Conservation (phyloP, 1,284 basidiomycete genomes). For the Pholiota adiposa region DNA sequence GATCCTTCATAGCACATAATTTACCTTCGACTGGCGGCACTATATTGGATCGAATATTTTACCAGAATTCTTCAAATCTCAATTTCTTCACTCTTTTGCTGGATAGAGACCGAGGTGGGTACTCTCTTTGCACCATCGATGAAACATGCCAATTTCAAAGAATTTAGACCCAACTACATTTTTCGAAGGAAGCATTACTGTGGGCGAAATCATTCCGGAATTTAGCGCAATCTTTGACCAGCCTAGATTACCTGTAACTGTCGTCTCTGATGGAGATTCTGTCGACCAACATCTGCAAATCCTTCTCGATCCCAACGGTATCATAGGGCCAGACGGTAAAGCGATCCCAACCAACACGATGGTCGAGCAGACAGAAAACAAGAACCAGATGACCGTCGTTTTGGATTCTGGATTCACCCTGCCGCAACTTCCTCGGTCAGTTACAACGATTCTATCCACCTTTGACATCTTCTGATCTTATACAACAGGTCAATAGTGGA, state of each 20-base stretch:
- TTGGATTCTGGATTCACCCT: slow-evolving; percentile 72
- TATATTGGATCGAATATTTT: slow-evolving; percentile 66
- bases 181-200: slow-evolving; percentile 51
- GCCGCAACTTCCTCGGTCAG: slow-evolving; percentile 63
- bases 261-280: slow-evolving; percentile 30
- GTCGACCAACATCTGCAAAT: slow-evolving; percentile 57
- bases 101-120: slow-evolving; percentile 43
- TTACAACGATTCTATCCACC: neutral
- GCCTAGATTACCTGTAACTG: slow-evolving; percentile 46
- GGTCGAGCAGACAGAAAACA: slow-evolving; percentile 45
- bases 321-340: slow-evolving; percentile 53
- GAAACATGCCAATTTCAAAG: neutral
- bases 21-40: slow-evolving; percentile 44
- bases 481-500: slow-evolving; percentile 50
- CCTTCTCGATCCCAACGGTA: slow-evolving; percentile 50
- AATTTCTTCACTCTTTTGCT: slow-evolving; percentile 62
- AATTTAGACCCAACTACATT: slow-evolving; percentile 40
- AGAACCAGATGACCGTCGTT: slow-evolving; percentile 55
- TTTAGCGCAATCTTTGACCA: slow-evolving; percentile 44
- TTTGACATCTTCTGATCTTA: neutral
- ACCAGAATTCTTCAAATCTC: slow-evolving; percentile 54
- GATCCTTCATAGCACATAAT: slow-evolving; percentile 42
- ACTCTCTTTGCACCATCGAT: neutral
- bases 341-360: slow-evolving; percentile 47
- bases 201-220: slow-evolving; percentile 49